Percentiles rank a stretch among this genome's conserved stretches.
These are phyloP conservation scores for Ceratocystis albifundus DNA, from an alignment of 2,329 filamentous ascomycete species.

Conservation along the genomic window DNA sequence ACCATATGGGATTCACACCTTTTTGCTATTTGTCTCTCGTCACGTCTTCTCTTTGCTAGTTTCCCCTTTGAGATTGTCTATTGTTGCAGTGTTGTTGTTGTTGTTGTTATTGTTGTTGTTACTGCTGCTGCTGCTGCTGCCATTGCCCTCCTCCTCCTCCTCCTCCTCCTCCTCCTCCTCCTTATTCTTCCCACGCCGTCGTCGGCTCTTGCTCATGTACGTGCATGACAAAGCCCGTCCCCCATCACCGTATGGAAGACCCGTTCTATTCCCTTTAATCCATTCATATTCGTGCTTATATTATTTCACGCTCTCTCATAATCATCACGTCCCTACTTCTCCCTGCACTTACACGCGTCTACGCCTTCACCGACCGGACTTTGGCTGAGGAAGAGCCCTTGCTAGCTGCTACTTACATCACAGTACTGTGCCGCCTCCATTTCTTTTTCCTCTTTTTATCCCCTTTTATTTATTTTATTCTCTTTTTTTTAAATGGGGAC, in stretches of 20 bases:
- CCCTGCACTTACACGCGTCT: slow-evolving; percentile 17
- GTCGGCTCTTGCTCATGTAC: neutral
- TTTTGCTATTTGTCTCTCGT: neutral
- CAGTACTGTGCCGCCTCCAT: slow-evolving; percentile 22
- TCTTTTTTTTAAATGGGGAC: neutral
- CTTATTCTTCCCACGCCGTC: neutral
- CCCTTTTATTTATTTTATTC: slow-evolving; percentile 11
- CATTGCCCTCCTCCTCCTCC: too few relatives aligned
- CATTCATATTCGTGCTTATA: neutral
- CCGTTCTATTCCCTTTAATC: neutral
- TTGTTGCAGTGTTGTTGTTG: too few relatives aligned
- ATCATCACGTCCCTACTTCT: too few relatives aligned
- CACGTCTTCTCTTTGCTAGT: neutral
- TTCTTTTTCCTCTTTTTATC: slow-evolving; percentile 26
- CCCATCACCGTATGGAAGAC: too few relatives aligned
- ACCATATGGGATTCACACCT: neutral
- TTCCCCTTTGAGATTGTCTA: neutral
- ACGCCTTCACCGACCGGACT: neutral
- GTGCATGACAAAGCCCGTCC: neutral
- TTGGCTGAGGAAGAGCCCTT: neutral
- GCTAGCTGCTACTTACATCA: neutral
- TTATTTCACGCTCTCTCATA: neutral
- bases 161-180: too few relatives aligned
- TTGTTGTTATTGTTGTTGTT: neutral
- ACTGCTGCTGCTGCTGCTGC: neutral